Evolutionary conservation across 306 rosid species (phyloP).

Genomic region (apple (Malus domestica)): ASM211411v1 NC_041805.1:12968001-12968500

Average conservation of each 20-base stretch:
- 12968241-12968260: background rate
- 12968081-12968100: too few relatives aligned
- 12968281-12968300: background rate
- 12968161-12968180: background rate
- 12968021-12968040: too few relatives aligned
- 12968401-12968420: background rate
- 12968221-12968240: background rate
- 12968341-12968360: background rate
- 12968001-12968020: too few relatives aligned
- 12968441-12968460: background rate
- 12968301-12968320: background rate
- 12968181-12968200: background rate
- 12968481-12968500: constrained; percentile 10
- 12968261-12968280: background rate
- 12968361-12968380: constrained; percentile 35
- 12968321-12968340: background rate
- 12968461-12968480: constrained; percentile 38
- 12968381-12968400: constrained; percentile 27
- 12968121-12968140: too few relatives aligned
- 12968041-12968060: too few relatives aligned
- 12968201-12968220: background rate
- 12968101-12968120: too few relatives aligned
- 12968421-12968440: background rate
- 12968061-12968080: too few relatives aligned
- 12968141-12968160: too few relatives aligned